Evolutionary conservation across 306 rosid species (phyloP), one percentile per base, ranked within the genome.

Genomic region (Glycine tomentella): DNA sequence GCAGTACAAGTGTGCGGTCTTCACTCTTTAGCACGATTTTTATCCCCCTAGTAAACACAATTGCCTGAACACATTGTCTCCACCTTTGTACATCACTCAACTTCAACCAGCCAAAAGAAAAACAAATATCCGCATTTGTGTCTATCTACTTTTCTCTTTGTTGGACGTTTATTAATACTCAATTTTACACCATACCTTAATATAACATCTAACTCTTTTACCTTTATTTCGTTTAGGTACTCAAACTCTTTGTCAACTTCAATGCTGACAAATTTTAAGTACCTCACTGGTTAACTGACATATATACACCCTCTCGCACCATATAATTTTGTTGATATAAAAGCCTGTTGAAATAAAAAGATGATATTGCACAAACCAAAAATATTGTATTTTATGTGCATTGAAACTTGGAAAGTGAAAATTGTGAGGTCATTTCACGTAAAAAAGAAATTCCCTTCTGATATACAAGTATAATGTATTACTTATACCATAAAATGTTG

Each of bases 1-100:
- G 83, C 82, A 31, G 68, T 69, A 82, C 82, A 51, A 59, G 25
- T 62, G 34, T 59, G 61, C 45, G 9, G 57, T 63, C 36, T 66
- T 69, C 34, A 36, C 40, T 36, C 40, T 36, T 36, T 4, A 20
- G 59, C 67, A 36, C 50, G 38, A 52, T 20, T 78, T 68, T 72
- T 72, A 64, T 62, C 69, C 68, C 49, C 66, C 15, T 17, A 9
- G 56, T 7, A 48, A 45, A 65, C 63, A 51, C 57, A 77, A 38
- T 51, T 52, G 66, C 73, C 55, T 34, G 36, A 50, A 52, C 58
- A 40, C 68, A 8, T 20, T 9, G 33, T 70, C 20, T 49, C 64
- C 49, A 15, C 64, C 64, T 69, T 58, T 7, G 46, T 40, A 78
- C 82, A 8, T 53, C 34, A 67, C 34, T 61, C 45, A 4, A 3